Evolutionary conservation across 768 basidiomycete genomes (phyloP).

Genomic region (Holtermanniella nyarrowii): DNA sequence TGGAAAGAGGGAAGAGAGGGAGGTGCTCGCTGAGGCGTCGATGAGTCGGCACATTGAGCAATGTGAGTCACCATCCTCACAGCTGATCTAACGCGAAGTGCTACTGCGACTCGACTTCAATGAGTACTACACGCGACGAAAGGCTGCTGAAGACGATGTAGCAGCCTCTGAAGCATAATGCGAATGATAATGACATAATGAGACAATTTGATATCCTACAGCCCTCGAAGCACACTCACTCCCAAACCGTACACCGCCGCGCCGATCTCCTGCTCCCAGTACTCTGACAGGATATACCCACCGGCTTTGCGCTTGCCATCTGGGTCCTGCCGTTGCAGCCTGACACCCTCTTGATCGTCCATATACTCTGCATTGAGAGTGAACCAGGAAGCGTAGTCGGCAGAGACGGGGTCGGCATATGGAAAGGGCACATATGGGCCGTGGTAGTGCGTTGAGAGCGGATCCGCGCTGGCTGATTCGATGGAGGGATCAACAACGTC

Average conservation of each 20-base stretch:
- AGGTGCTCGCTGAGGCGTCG: constrained; percentile 53
- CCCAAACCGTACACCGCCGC: constrained; percentile 28
- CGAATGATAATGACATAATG: background rate
- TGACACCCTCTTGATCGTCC: constrained; percentile 21
- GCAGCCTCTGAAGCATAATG: background rate
- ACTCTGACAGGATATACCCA: constrained; percentile 25
- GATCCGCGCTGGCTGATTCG: constrained; percentile 6
- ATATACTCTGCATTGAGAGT: constrained; percentile 19
- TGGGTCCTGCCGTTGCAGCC: constrained; percentile 19
- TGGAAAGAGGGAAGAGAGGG: constrained; percentile 45
- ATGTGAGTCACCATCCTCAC: constrained; percentile 13
- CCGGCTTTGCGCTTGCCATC: constrained; percentile 29
- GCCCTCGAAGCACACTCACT: constrained; percentile 16
- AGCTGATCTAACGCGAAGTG: constrained; percentile 37
- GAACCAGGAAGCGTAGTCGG: constrained; percentile 8
- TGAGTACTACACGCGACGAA: constrained; percentile 5
- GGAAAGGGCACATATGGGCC: constrained; percentile 37
- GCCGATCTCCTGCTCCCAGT: constrained; percentile 35
- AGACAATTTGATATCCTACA: background rate
- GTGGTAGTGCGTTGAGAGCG: constrained; percentile 22
- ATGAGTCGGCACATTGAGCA: constrained; percentile 73
- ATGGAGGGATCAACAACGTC: constrained; percentile 3
- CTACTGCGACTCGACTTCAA: constrained; percentile 77
- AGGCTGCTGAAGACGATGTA: background rate
- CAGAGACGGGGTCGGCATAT: constrained; percentile 18